A percentile compares a stretch with the other conserved stretches of the same genome.
These are phyloP conservation scores for Boletus vinaceobasis DNA, from an alignment of 768 basidiomycete genomes.

Conservation along the genomic window DNA sequence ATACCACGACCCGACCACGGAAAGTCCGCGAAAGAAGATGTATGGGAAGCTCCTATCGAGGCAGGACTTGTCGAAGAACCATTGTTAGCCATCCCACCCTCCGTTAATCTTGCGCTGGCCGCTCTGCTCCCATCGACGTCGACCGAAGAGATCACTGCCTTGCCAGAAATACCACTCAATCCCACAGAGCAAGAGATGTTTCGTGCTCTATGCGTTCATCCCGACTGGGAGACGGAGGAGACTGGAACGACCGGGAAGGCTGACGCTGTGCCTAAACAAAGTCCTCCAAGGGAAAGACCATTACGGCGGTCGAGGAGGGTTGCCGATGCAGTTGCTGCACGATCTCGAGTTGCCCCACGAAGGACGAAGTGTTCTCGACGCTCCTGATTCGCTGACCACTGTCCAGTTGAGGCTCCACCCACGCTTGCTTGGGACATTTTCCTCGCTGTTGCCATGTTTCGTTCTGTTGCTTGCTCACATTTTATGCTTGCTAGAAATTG, in stretches of 20 bases:
- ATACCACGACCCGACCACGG: conserved; percentile 2
- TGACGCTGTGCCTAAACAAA: background rate
- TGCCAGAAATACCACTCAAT: conserved; percentile 50
- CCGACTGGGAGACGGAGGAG: conserved; percentile 49
- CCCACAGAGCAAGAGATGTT: conserved; percentile 73
- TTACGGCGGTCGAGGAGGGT: conserved; percentile 61
- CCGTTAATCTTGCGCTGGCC: conserved; percentile 31
- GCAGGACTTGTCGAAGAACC: conserved; percentile 21
- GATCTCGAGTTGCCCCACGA: conserved; percentile 40
- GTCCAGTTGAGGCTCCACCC: background rate
- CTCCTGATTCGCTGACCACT: conserved; percentile 14
- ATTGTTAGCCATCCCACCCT: conserved; percentile 21
- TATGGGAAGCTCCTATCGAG: conserved; percentile 23
- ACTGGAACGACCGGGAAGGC: conserved; percentile 6
- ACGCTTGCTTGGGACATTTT: background rate
- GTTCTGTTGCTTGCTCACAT: conserved; percentile 6
- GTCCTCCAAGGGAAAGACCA: conserved; percentile 9
- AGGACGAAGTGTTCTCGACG: conserved; percentile 27
- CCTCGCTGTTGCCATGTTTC: conserved; percentile 4
- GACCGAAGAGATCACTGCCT: conserved; percentile 6
- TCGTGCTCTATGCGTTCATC: conserved; percentile 55
- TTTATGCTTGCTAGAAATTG: conserved; percentile 22
- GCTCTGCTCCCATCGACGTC: conserved; percentile 21
- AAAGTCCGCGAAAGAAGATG: conserved; percentile 6
- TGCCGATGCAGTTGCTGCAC: conserved; percentile 53